Evolutionary conservation across 2,329 filamentous ascomycete species (phyloP), one percentile per base, ranked within the genome.

Genomic region (Shiraia sp.): DNA sequence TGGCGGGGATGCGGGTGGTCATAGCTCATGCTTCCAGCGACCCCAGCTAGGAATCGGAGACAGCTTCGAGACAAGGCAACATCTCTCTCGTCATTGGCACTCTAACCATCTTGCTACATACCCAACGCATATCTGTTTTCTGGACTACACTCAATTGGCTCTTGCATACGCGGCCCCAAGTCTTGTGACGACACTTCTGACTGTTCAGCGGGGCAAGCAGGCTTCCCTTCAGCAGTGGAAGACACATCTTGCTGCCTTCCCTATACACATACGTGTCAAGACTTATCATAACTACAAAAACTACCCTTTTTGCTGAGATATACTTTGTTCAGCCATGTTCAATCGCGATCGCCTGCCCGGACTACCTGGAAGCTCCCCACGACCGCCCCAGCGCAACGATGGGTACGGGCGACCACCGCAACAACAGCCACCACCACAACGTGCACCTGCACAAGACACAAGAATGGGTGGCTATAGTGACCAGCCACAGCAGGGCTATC

Each of bases 281-380:
- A 16, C 22, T 15, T 8, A n/a, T 25, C 14, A 16, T 28, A 30
- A 16, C 35, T 30, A 17, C 10, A 43, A 23, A 43, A 2, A 27
- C n/a, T 6, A n/a, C 25, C 12, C 13, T 16, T 10, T 22, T 34
- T 5, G 22, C 12, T 31, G 8, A 19, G 19, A 13, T 28, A 9
- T 23, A 23, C 10, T n/a, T 23, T 10, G 13, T 16, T 23, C 40
- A 44, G 40, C 10, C 36, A 82, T 82, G 79, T 82, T 82, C 62
- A 81, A 80, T 61, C 76, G 79, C 49, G 75, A 75, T 59, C 76
- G 77, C 45, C 61, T 76, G n/a, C 70, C 71, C 28, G 71, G 72
- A 6, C 22, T 79, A 74, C 57, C 71, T 43, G 65, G 71, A 36
- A 67, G 68, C 36, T 66, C 69, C 30, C 70, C 70, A 16, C 70